Evolutionary conservation across 371 early-diverging fungal genomes (phyloP).

Genomic region (Lichtheimia corymbifera): DNA sequence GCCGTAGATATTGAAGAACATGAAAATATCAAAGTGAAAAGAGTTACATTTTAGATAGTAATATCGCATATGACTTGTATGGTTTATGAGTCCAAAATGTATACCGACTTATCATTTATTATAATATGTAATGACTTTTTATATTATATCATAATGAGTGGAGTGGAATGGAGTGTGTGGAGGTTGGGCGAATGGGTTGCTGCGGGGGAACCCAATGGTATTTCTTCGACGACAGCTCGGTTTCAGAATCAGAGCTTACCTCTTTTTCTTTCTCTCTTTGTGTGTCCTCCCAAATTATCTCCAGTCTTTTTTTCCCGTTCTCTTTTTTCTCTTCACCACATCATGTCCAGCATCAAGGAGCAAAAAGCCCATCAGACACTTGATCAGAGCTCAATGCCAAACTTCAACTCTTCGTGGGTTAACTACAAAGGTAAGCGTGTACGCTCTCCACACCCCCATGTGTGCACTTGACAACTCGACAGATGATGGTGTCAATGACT

Average conservation of each 20-base stretch:
- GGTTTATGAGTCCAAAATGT: not conserved
- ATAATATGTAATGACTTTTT: no score
- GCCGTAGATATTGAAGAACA: not conserved
- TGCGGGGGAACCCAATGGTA: no score
- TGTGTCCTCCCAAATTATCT: conserved; percentile 2
- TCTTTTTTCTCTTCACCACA: not conserved
- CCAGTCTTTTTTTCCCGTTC: not conserved
- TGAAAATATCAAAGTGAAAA: no score
- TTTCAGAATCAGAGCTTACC: not conserved
- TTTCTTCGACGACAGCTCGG: no score
- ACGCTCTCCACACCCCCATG: no score
- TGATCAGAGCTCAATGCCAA: conserved; percentile 66
- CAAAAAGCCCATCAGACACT: conserved; percentile 32
- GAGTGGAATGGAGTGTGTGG: no score
- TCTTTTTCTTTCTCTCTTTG: conserved; percentile 1
- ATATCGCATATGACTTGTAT: not conserved
- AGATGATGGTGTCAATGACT: conserved; percentile 2
- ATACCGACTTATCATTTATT: no score
- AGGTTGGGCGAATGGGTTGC: no score
- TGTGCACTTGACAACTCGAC: not conserved
- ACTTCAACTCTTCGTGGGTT: conserved; percentile 72
- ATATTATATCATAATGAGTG: no score
- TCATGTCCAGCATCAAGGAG: conserved; percentile 27
- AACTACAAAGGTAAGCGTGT: conserved; percentile 63
- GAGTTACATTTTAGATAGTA: no score